These are phyloP conservation scores for Diaporthe vaccinii DNA, from an alignment of 2,329 filamentous ascomycete species.

Conservation along the genomic window DNA sequence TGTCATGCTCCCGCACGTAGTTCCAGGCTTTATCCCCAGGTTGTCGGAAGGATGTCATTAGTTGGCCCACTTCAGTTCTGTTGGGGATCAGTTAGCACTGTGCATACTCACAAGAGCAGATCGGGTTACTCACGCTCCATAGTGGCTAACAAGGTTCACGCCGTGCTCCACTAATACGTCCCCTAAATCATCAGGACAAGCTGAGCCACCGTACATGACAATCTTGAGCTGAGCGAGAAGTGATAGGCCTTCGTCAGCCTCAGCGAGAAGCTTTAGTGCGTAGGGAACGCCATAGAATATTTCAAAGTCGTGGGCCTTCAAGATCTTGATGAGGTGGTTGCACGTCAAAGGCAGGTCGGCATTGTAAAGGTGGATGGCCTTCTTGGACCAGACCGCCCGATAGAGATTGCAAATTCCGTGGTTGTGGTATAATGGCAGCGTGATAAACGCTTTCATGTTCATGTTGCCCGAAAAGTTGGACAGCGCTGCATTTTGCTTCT, in stretches of 20 bases:
- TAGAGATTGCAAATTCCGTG: slow-evolving; percentile 70
- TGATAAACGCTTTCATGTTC: slow-evolving; percentile 63
- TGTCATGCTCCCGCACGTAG: slow-evolving; percentile 65
- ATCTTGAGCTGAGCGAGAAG: slow-evolving; percentile 61
- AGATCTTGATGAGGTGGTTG: slow-evolving; percentile 59
- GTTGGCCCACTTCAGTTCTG: slow-evolving; percentile 70
- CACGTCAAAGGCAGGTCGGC: slow-evolving; percentile 67
- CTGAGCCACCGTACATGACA: slow-evolving; percentile 70
- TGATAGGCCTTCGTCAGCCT: slow-evolving; percentile 66
- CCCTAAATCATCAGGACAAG: slow-evolving; percentile 71
- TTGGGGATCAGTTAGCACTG: neutral
- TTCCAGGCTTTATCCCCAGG: slow-evolving; percentile 70
- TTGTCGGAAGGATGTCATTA: slow-evolving; percentile 72
- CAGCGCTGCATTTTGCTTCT: slow-evolving; percentile 65
- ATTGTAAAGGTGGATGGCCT: slow-evolving; percentile 67
- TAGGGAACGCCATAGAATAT: slow-evolving; percentile 75
- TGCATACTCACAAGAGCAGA: neutral
- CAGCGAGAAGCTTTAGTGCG: slow-evolving; percentile 72
- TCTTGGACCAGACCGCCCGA: slow-evolving; percentile 64
- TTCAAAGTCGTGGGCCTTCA: slow-evolving; percentile 60
- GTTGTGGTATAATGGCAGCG: slow-evolving; percentile 71
- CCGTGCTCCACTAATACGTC: slow-evolving; percentile 65
- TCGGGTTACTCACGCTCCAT: slow-evolving; percentile 62
- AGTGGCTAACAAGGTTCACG: slow-evolving; percentile 68
- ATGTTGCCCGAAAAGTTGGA: slow-evolving; percentile 58